These are phyloP conservation scores for Aspergillus aculeatus DNA, from an alignment of 2,329 filamentous ascomycete species.

Conservation along the genomic window DNA sequence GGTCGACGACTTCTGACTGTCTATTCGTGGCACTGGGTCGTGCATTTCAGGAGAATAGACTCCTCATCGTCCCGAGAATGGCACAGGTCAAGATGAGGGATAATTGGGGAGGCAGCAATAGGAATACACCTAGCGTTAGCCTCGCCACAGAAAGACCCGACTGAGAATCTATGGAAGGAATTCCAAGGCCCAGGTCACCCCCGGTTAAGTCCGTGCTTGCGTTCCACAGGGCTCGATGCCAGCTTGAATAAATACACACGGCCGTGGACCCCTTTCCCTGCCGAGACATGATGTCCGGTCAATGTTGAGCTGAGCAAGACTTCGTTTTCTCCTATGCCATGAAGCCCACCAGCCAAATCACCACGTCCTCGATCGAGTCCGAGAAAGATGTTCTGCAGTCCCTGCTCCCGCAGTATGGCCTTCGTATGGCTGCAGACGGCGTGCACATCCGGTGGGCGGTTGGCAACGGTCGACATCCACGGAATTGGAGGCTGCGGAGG, in stretches of 20 bases:
- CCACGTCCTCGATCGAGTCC: slow-evolving; percentile 15
- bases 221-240: background rate
- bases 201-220: background rate
- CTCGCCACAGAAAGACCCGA: background rate
- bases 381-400: slow-evolving; percentile 18
- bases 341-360: background rate
- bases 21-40: background rate
- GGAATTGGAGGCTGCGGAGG: slow-evolving; percentile 30
- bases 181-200: too few relatives aligned
- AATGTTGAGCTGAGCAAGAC: background rate
- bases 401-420: slow-evolving; percentile 24
- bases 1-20: background rate
- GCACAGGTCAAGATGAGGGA: background rate
- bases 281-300: background rate
- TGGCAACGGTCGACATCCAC: slow-evolving; percentile 31
- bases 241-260: background rate
- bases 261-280: background rate
- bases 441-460: slow-evolving; percentile 32
- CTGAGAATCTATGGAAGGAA: background rate
- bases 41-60: background rate
- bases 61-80: background rate
- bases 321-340: background rate
- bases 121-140: background rate
- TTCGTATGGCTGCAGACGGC: slow-evolving; percentile 32
- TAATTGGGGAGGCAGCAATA: background rate